A percentile compares a stretch with the other conserved stretches of the same genome.
These are phyloP conservation scores for Apophysomyces ossiformis DNA, from an alignment of 371 early-diverging fungal species.

Conservation along the genomic window DNA sequence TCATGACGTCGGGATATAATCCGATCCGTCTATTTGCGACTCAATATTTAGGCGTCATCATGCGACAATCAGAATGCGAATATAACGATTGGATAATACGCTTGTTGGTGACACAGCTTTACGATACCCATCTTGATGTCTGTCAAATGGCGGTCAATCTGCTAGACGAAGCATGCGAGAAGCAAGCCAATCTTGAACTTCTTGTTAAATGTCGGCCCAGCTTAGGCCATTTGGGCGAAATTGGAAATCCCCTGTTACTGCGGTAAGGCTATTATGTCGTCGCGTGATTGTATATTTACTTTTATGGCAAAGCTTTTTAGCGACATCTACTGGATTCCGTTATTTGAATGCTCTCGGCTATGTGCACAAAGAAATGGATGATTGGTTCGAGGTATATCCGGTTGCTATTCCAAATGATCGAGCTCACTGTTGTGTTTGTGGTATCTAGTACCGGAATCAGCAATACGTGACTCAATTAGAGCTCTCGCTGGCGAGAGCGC, in stretches of 20 bases:
- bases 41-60: conserved; percentile 66
- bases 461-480: conserved; percentile 84
- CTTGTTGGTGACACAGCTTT: conserved; percentile 78
- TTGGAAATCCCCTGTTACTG: conserved; percentile 71
- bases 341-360: conserved; percentile 76
- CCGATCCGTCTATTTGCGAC: conserved; percentile 83
- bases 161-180: conserved; percentile 76
- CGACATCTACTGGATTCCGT: conserved; percentile 73
- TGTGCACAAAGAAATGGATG: conserved; percentile 79
- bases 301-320: conserved; percentile 56
- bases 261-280: conserved; percentile 31
- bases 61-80: conserved; percentile 62
- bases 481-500: conserved; percentile 70
- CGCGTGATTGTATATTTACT: not conserved
- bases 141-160: conserved; percentile 74
- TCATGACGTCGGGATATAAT: conserved; percentile 84
- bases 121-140: conserved; percentile 80
- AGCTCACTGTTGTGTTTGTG: not conserved
- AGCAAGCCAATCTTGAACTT: conserved; percentile 66
- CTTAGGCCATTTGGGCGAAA: conserved; percentile 75
- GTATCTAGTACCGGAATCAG: conserved; percentile 70
- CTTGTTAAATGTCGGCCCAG: conserved; percentile 73
- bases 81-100: conserved; percentile 82
- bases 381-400: conserved; percentile 78
- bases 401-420: not conserved